Evolutionary conservation across 2,329 filamentous ascomycete species (phyloP).

Genomic region (Xylariaceae sp.): DNA sequence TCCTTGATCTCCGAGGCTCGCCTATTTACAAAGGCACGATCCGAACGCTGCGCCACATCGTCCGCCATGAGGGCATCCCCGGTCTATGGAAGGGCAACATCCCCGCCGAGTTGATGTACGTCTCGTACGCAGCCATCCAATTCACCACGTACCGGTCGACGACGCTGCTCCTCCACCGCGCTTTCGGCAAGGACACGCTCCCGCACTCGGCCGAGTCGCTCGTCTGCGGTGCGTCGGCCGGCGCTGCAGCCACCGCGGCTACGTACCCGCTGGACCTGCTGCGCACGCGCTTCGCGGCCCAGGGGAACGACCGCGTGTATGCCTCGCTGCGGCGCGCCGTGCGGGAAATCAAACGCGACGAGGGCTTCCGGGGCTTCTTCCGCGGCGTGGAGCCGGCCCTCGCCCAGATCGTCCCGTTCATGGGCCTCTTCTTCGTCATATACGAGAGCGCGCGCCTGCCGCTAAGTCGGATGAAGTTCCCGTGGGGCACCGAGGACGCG

Average conservation of each 20-base stretch:
- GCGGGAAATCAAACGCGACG: constrained; percentile 70
- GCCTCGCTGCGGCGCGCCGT: constrained; percentile 69
- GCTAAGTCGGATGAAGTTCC: constrained; percentile 58
- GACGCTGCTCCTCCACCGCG: constrained; percentile 65
- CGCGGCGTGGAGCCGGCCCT: constrained; percentile 81
- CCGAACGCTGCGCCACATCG: constrained; percentile 74
- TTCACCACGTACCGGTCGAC: constrained; percentile 85
- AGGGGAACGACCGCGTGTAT: constrained; percentile 82
- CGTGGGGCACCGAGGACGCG: constrained; percentile 80
- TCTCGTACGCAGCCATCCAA: constrained; percentile 86
- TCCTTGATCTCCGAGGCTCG: constrained; percentile 50
- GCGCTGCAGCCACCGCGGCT: constrained; percentile 75
- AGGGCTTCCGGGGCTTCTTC: constrained; percentile 83
- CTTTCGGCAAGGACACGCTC: constrained; percentile 49
- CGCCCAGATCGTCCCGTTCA: constrained; percentile 89
- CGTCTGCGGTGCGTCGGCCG: constrained; percentile 79
- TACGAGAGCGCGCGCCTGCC: constrained; percentile 77
- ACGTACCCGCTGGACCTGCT: constrained; percentile 95
- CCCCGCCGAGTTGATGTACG: constrained; percentile 90
- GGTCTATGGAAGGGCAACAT: constrained; percentile 98
- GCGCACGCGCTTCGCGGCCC: constrained; percentile 93
- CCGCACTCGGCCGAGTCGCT: constrained; percentile 77
- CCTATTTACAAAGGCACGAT: constrained; percentile 74
- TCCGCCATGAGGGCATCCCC: constrained; percentile 78
- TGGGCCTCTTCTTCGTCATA: constrained; percentile 92